Percentiles rank a stretch among this genome's conserved stretches.
Conservation (phyloP, 2,329 filamentous ascomycete genomes). For the Ophiocordyceps camponoti-saundersi region DNA sequence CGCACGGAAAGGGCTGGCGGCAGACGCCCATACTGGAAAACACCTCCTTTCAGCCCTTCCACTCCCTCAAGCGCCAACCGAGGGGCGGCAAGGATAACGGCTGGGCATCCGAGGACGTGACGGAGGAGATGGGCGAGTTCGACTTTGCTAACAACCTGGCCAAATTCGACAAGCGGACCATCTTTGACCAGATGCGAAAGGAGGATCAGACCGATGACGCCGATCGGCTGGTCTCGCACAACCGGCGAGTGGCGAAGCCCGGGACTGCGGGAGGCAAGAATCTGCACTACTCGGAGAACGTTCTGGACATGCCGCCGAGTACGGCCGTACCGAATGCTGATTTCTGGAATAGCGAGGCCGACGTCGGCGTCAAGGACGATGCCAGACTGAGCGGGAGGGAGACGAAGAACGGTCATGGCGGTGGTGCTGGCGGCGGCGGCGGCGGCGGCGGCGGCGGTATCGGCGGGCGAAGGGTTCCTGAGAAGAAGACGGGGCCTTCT, state of each 20-base stretch:
- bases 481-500: conserved; percentile 31
- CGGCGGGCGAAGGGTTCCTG: conserved; percentile 9
- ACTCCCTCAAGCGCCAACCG: conserved; percentile 39
- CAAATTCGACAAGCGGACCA: conserved; percentile 83
- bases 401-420: conserved; percentile 30
- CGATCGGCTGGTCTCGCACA: conserved; percentile 79
- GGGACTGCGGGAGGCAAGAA: conserved; percentile 75
- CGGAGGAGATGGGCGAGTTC: conserved; percentile 87
- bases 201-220: conserved; percentile 82
- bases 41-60: conserved; percentile 45
- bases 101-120: conserved; percentile 93
- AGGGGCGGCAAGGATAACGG: conserved; percentile 47
- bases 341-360: conserved; percentile 62
- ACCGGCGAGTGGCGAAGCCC: conserved; percentile 47
- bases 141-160: conserved; percentile 81
- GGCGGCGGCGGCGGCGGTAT: conserved; percentile 18
- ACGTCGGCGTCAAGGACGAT: conserved; percentile 33
- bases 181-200: conserved; percentile 83
- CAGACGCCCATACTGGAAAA: conserved; percentile 43
- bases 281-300: conserved; percentile 79
- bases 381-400: conserved; percentile 33
- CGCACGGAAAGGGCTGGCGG: conserved; percentile 37
- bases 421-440: no score
- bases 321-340: conserved; percentile 24
- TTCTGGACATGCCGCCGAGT: conserved; percentile 46